Percentiles rank a stretch among this genome's conserved stretches.
Conservation (phyloP, 495 filamentous ascomycete genomes). For the Aspergillus carlsbadensis region DNA sequence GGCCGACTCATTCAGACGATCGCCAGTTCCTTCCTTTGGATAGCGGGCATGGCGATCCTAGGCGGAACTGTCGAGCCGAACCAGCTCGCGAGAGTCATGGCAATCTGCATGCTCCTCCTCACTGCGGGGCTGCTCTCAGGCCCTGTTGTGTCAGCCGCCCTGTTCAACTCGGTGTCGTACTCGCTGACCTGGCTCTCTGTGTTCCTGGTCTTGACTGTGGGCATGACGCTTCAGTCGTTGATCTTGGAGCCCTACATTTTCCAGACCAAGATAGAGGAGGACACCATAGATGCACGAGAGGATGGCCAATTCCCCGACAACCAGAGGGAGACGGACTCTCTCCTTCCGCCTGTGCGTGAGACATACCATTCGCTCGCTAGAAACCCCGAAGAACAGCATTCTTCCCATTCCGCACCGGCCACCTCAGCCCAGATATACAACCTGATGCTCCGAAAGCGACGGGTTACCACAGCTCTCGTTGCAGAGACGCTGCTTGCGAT, state of each 20-base stretch:
- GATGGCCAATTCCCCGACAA: too few species aligned
- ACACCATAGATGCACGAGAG: too few species aligned
- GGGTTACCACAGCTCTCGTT: slow-evolving; percentile 23
- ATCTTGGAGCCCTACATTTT: slow-evolving; percentile 8
- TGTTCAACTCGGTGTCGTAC: slow-evolving; percentile 20
- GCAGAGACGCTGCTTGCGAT: slow-evolving; percentile 20
- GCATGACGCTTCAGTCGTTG: slow-evolving; percentile 1
- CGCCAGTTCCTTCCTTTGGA: slow-evolving; percentile 26
- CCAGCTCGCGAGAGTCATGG: slow-evolving; percentile 24
- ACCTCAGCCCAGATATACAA: slow-evolving; percentile 11
- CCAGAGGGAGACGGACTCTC: background rate
- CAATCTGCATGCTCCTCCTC: slow-evolving; percentile 18
- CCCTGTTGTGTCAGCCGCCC: slow-evolving; percentile 21
- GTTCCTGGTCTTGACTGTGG: slow-evolving; percentile 2
- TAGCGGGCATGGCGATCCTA: slow-evolving; percentile 31
- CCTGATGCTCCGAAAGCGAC: slow-evolving; percentile 20
- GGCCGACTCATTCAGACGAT: slow-evolving; percentile 31
- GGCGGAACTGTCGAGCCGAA: slow-evolving; percentile 26
- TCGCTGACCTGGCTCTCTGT: slow-evolving; percentile 7
- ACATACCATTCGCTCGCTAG: background rate
- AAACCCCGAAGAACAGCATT: background rate
- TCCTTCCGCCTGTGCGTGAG: background rate
- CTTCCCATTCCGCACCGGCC: background rate
- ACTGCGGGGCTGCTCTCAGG: slow-evolving; percentile 25
- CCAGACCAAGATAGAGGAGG: background rate